Evolutionary conservation across 139 green algal genomes (phyloP).

Genomic region (Asterochloris erici): DNA sequence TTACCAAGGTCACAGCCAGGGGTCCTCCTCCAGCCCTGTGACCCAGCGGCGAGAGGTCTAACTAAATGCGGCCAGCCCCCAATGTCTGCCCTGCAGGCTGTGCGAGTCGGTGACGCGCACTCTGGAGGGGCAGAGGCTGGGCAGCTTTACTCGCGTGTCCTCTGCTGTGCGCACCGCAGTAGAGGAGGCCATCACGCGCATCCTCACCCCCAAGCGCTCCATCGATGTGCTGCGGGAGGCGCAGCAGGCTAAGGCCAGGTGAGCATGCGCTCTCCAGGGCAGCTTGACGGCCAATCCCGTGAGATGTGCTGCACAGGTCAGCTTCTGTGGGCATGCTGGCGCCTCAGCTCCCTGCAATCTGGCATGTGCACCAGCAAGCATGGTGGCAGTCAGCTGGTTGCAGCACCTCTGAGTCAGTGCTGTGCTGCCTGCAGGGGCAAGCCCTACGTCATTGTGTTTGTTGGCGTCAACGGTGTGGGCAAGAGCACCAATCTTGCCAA

Average conservation of each 20-base stretch:
- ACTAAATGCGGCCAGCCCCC: neutral
- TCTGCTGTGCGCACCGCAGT: conserved; percentile 75
- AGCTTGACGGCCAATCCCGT: too few relatives aligned
- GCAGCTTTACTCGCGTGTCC: conserved; percentile 80
- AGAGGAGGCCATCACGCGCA: conserved; percentile 75
- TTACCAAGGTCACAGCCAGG: too few relatives aligned
- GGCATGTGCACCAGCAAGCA: neutral
- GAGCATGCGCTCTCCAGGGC: too few relatives aligned
- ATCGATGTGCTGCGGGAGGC: conserved; percentile 81
- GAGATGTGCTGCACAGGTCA: too few relatives aligned
- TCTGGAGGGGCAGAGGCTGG: conserved; percentile 86
- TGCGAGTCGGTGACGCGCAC: conserved; percentile 63
- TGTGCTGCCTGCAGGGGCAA: conserved; percentile 36
- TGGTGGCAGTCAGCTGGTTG: too few relatives aligned
- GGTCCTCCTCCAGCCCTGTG: too few relatives aligned
- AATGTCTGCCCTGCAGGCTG: conserved; percentile 35
- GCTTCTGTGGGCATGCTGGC: too few relatives aligned
- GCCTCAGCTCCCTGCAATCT: neutral
- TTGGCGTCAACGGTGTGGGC: conserved; percentile 98
- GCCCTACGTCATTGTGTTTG: conserved; percentile 96
- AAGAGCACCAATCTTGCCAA: conserved; percentile 99
- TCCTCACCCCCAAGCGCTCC: conserved; percentile 71
- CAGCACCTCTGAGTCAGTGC: too few relatives aligned
- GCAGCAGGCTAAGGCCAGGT: conserved; percentile 3
- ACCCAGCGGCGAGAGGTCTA: too few relatives aligned